Evolutionary conservation across 2,329 filamentous ascomycete species (phyloP).

Genomic region (Reticulascus tulasneorum): DNA sequence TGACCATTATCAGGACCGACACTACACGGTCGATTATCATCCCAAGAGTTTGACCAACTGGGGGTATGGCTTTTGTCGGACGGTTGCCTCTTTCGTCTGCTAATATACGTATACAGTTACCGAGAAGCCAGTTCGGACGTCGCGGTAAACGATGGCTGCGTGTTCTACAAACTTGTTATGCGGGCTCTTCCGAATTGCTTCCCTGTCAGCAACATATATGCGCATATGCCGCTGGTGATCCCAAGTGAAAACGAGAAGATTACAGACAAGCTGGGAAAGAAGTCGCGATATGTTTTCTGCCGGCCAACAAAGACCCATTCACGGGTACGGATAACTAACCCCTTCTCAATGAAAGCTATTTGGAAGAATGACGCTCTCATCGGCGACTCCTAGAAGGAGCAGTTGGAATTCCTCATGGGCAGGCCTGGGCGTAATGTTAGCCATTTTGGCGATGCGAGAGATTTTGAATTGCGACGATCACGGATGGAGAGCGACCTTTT

Average conservation of each 20-base stretch:
- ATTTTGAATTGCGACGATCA: too few species aligned
- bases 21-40: constrained; percentile 76
- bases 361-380: constrained; percentile 59
- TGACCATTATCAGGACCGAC: too few species aligned
- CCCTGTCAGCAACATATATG: constrained; percentile 73
- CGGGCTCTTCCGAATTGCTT: constrained; percentile 79
- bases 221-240: constrained; percentile 70
- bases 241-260: constrained; percentile 71
- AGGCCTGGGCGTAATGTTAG: constrained; percentile 49
- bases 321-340: constrained; percentile 55
- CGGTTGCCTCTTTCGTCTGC: too few species aligned
- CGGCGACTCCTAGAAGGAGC: constrained; percentile 61
- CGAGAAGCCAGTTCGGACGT: constrained; percentile 70
- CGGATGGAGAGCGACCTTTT: too few species aligned
- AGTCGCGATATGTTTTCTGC: constrained; percentile 65
- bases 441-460: constrained; percentile 47
- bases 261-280: constrained; percentile 62
- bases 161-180: constrained; percentile 80
- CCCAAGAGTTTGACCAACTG: constrained; percentile 75
- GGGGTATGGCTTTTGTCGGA: too few species aligned
- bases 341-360: constrained; percentile 57
- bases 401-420: constrained; percentile 60
- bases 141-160: constrained; percentile 72
- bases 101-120: too few species aligned
- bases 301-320: constrained; percentile 50